Base-by-base conservation (phyloP, 2,329 filamentous ascomycete species). In the Pseudogymnoascus sp. region DNA sequence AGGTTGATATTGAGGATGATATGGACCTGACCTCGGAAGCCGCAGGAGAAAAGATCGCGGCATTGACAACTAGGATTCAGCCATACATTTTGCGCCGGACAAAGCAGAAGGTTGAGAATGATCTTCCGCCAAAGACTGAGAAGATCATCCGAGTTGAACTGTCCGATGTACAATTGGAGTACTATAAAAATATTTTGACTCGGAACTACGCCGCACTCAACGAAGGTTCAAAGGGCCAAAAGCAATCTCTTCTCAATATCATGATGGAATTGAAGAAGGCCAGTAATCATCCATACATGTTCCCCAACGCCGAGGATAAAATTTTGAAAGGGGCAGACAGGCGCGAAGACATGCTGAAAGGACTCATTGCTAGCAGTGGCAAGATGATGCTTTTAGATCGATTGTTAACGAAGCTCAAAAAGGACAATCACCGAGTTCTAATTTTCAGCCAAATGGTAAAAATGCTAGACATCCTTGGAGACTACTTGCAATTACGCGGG, bases 261-360 rank as follows among this genome's bases (percentile, higher is more conserved):
- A 97, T 99, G 85, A 99, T 99, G 94, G 94, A 99, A 75, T 76
- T 99, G 71, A 99, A 99, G 80, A 99, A 99, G 76, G 92, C 94
- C 73, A 97, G 93, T 77, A 99, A 99, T 71, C 94, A 99, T 72
- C 93, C 94, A 0, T 96, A 97, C 77, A 95, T 99, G 88, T 97
- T 99, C 69, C 89, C 90, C 2, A 92, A 92, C 66, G 93, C 92
- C 2, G 94, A 99, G 73, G 90, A 96, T 63, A 90, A 89, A 68
- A 90, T 97, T 11, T 77, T 97, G 60, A 87, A 85, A 64, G 91
- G 90, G 12, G 92, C 88, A 70, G 83, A 84, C 61, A 87, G 90
- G 19, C 89, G 92, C 30, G 93, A 97, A 71, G 94, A 97, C 72
- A 86, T 92, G 66, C 84, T 99, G 69, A 94, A 96, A 73, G 90